These are phyloP conservation scores for Tilletia indica DNA, from an alignment of 1,284 basidiomycete species.

Conservation along the genomic window DNA sequence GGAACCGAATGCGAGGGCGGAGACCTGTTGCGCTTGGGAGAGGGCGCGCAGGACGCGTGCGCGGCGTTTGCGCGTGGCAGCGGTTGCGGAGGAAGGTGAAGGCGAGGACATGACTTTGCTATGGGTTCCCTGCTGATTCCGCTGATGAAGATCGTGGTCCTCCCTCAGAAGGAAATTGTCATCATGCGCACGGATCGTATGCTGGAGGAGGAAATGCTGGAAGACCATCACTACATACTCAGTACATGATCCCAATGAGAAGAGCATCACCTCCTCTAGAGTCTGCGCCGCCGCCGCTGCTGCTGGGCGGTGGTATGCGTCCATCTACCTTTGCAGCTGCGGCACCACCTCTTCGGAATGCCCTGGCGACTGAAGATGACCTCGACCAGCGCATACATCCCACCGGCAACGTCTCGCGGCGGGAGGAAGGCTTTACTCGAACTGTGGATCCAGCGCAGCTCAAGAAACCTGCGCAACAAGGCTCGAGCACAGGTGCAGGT, in stretches of 20 bases:
- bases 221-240: too few species aligned
- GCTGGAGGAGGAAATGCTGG: too few species aligned
- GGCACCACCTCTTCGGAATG: not conserved
- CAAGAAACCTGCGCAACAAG: too few species aligned
- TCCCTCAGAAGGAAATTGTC: not conserved
- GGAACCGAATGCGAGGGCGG: constrained; percentile 15
- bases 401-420: too few species aligned
- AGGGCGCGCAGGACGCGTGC: constrained; percentile 8
- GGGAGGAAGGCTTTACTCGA: too few species aligned
- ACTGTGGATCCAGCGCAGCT: too few species aligned
- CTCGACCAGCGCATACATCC: constrained; percentile 2
- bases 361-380: not conserved
- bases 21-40: constrained; percentile 10
- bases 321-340: not conserved
- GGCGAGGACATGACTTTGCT: not conserved
- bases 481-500: too few species aligned
- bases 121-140: not conserved
- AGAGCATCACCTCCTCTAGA: too few species aligned
- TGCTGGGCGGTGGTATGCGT: too few species aligned
- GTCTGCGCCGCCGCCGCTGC: too few species aligned
- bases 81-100: not conserved
- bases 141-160: not conserved
- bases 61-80: not conserved
- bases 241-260: too few species aligned
- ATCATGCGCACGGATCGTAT: not conserved